Evolutionary conservation across 768 basidiomycete species (phyloP).

Genomic region (Paxillus rubicundulus): DNA sequence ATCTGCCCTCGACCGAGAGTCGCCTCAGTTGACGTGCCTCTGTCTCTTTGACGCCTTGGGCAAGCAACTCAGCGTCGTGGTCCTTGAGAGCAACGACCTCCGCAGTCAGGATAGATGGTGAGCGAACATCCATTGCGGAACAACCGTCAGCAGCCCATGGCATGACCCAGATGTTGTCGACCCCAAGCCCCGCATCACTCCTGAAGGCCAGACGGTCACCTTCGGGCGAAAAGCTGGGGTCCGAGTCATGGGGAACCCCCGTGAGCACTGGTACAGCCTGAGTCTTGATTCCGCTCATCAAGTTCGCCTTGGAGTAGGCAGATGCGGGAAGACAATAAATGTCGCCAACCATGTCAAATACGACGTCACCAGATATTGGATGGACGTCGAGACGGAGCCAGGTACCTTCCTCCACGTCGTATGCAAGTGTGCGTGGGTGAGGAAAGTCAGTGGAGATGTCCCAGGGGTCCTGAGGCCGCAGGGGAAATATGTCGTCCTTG

Average conservation of each 20-base stretch:
- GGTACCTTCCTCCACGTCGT: conserved; percentile 71
- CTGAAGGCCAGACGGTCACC: conserved; percentile 65
- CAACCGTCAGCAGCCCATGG: conserved; percentile 59
- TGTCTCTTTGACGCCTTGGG: conserved; percentile 51
- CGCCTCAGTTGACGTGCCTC: conserved; percentile 44
- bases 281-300: conserved; percentile 22
- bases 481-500: conserved; percentile 59
- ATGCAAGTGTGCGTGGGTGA: conserved; percentile 63
- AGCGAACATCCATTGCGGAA: conserved; percentile 52
- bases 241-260: conserved; percentile 68
- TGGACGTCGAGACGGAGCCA: conserved; percentile 76
- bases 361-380: conserved; percentile 64
- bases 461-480: conserved; percentile 55
- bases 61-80: conserved; percentile 47
- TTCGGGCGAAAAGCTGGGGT: conserved; percentile 69
- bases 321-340: conserved; percentile 63
- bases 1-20: conserved; percentile 57
- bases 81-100: conserved; percentile 37
- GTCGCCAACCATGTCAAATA: conserved; percentile 76
- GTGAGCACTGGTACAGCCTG: conserved; percentile 57
- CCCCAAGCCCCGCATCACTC: conserved; percentile 69
- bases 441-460: conserved; percentile 76
- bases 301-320: conserved; percentile 33
- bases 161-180: conserved; percentile 74
- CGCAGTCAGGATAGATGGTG: conserved; percentile 31